phyloP scores from a whole-genome alignment of 805 yeast species.

The Barnettozyma sp. region DNA sequence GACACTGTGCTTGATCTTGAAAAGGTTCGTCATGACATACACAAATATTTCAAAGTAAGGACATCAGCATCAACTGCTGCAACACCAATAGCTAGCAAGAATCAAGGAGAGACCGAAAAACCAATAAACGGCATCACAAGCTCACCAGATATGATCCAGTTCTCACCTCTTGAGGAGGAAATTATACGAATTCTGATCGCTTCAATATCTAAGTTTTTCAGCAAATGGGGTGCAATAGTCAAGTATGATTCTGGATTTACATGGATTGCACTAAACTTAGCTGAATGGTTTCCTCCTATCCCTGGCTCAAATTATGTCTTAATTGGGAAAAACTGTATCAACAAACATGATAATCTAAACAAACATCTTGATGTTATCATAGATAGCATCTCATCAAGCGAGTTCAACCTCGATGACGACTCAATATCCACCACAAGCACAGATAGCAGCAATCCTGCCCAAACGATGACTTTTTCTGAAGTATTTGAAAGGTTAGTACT shows the following conservation, averaged over 20 bases:
- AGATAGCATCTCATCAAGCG: slow-evolving; percentile 10
- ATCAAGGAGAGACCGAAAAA: not conserved
- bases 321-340: slow-evolving; percentile 20
- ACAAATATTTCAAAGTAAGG: slow-evolving; percentile 48
- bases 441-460: slow-evolving; percentile 13
- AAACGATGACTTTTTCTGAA: slow-evolving; percentile 48
- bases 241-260: slow-evolving; percentile 77
- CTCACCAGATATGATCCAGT: slow-evolving; percentile 15
- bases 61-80: slow-evolving; percentile 1
- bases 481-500: slow-evolving; percentile 69
- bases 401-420: slow-evolving; percentile 23
- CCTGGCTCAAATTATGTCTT: slow-evolving; percentile 21
- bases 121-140: not conserved
- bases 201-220: slow-evolving; percentile 56
- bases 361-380: slow-evolving; percentile 19
- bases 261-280: slow-evolving; percentile 83
- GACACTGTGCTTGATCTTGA: slow-evolving; percentile 25
- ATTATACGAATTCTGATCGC: slow-evolving; percentile 50
- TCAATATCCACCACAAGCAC: slow-evolving; percentile 12
- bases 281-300: slow-evolving; percentile 76
- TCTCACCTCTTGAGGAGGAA: slow-evolving; percentile 38
- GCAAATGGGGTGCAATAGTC: slow-evolving; percentile 72
- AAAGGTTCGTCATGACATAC: slow-evolving; percentile 48
- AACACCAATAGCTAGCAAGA: too few species aligned
- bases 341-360: slow-evolving; percentile 15